These are phyloP conservation scores for Lodderomyces orthopsilosis DNA, from an alignment of 1,139 yeast species.

Conservation along the genomic window DNA sequence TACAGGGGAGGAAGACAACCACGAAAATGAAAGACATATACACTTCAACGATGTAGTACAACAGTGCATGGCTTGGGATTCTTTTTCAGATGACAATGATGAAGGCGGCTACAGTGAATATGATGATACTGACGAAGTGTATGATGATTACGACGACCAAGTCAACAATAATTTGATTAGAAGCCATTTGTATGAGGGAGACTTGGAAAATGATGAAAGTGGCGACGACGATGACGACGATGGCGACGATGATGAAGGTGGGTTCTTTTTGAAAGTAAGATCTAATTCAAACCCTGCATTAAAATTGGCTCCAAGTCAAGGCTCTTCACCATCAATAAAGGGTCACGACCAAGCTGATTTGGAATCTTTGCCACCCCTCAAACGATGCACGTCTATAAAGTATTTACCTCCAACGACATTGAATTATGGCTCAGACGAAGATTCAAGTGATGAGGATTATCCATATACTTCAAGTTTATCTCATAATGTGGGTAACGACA, in stretches of 20 bases:
- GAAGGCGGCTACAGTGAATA: conserved; percentile 27
- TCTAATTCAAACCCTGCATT: conserved; percentile 35
- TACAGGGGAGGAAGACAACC: neutral
- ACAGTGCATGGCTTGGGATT: conserved; percentile 78
- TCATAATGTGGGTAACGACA: conserved; percentile 68
- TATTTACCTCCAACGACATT: conserved; percentile 78
- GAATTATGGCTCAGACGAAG: conserved; percentile 76
- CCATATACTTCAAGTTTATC: conserved; percentile 62
- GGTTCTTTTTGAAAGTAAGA: conserved; percentile 60
- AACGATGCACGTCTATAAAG: conserved; percentile 57
- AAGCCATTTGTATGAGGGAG: conserved; percentile 33
- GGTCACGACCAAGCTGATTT: conserved; percentile 18
- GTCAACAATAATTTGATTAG: conserved; percentile 89
- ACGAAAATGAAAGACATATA: conserved; percentile 53
- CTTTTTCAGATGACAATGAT: conserved; percentile 35
- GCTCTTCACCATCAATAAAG: conserved; percentile 14
- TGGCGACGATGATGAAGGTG: conserved; percentile 61
- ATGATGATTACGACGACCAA: conserved; percentile 49
- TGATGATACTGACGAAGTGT: conserved; percentile 20
- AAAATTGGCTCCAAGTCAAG: conserved; percentile 11
- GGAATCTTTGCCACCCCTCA: conserved; percentile 27
- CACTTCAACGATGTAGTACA: conserved; percentile 92
- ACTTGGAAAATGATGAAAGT: conserved; percentile 32
- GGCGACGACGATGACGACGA: conserved; percentile 34
- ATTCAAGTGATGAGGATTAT: conserved; percentile 55